Conservation (phyloP, 345 rosid species). For the Salix purpurea region DNA sequence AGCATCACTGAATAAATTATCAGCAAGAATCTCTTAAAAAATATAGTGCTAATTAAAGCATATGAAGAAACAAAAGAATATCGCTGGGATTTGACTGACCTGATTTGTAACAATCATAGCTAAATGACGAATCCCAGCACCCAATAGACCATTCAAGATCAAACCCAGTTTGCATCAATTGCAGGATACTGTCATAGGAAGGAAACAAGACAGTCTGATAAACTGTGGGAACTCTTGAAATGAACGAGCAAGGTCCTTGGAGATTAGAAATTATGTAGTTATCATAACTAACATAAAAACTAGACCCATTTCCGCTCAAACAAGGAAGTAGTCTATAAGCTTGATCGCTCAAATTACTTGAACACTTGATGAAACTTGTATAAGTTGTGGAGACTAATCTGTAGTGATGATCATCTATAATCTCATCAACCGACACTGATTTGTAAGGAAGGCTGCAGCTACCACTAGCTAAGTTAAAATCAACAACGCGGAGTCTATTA, state of each 20-base stretch:
- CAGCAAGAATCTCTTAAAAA: not conserved
- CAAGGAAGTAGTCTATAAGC: slow-evolving; percentile 21
- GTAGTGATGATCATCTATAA: slow-evolving; percentile 11
- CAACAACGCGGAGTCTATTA: slow-evolving; percentile 23
- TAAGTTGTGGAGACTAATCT: not conserved
- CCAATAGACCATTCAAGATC: slow-evolving; percentile 40
- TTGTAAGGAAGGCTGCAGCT: slow-evolving; percentile 28
- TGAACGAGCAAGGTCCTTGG: slow-evolving; percentile 23
- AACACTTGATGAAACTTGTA: slow-evolving; percentile 30
- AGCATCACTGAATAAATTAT: not conserved
- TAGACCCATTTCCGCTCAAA: slow-evolving; percentile 14
- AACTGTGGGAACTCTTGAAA: slow-evolving; percentile 27
- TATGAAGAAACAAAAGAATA: not conserved
- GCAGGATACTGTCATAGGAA: slow-evolving; percentile 24
- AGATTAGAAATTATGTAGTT: slow-evolving; percentile 11
- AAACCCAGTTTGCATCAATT: slow-evolving; percentile 33
- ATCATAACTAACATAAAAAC: slow-evolving; percentile 27
- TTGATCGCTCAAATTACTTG: slow-evolving; percentile 9
- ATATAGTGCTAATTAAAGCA: not conserved
- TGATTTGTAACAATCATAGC: slow-evolving; percentile 13
- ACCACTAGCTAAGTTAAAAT: slow-evolving; percentile 33
- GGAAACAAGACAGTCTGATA: slow-evolving; percentile 15
- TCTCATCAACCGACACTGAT: slow-evolving; percentile 17
- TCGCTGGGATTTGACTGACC: not conserved
- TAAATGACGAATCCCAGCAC: slow-evolving; percentile 31